Conservation (phyloP, 2,329 filamentous ascomycete genomes). For the Coniochaeta sp. region DNA sequence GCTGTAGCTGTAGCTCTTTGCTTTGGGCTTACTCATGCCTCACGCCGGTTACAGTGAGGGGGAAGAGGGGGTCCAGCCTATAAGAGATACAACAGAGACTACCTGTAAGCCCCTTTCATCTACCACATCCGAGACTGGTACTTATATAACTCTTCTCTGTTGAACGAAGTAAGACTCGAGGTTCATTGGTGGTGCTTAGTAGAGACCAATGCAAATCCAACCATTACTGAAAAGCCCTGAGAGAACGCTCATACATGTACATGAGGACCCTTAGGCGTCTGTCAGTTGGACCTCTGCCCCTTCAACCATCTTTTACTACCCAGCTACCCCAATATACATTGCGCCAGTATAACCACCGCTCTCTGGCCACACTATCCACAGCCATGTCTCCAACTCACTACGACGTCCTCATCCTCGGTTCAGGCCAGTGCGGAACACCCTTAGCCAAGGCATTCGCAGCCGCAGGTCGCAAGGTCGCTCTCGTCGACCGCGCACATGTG, state of each 20-base stretch:
- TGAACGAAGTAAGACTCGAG: neutral
- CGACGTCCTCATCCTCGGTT: conserved; percentile 40
- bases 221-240: neutral
- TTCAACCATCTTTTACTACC: neutral
- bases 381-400: conserved; percentile 17
- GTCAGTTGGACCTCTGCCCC: neutral
- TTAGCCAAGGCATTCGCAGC: conserved; percentile 38
- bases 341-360: neutral
- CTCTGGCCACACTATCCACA: neutral
- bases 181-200: neutral
- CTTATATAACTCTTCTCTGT: too few species aligned
- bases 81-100: neutral
- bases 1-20: too few species aligned
- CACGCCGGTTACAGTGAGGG: neutral
- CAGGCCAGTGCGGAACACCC: conserved; percentile 43
- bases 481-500: conserved; percentile 39
- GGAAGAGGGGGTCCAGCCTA: neutral
- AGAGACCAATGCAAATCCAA: neutral
- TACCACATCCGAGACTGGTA: too few species aligned
- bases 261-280: neutral
- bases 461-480: conserved; percentile 32
- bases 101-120: neutral
- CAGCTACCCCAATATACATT: neutral
- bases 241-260: neutral
- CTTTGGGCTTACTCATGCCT: neutral